Conservation (phyloP, 1,284 basidiomycete species). For the Lentinula novae-zelandiae region DNA sequence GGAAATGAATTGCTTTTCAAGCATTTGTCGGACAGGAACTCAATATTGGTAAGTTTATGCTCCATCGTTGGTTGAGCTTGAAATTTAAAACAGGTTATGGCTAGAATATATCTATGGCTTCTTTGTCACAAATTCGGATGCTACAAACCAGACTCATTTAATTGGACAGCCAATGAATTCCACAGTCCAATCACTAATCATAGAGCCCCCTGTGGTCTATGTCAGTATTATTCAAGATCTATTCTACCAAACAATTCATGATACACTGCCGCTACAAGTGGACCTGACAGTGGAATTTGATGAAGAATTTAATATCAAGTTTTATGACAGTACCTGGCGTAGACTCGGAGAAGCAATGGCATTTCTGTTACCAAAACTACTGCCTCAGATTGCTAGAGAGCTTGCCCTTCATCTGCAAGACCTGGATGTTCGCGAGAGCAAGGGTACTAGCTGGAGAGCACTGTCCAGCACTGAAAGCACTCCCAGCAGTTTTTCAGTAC, state of each 20-base stretch:
- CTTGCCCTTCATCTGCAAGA: neutral
- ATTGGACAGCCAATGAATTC: neutral
- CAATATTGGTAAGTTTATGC: too few relatives aligned
- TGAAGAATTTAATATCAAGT: neutral
- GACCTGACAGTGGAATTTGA: neutral
- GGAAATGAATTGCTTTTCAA: too few relatives aligned
- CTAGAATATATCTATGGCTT: constrained; percentile 7
- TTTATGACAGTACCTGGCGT: neutral
- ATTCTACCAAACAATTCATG: neutral
- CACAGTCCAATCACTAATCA: neutral
- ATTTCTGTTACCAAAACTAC: neutral
- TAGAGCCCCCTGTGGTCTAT: constrained; percentile 1
- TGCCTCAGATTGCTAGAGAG: neutral
- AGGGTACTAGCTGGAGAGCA: neutral
- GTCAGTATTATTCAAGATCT: neutral
- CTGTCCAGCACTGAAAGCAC: too few relatives aligned
- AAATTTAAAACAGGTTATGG: too few relatives aligned
- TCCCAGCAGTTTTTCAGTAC: too few relatives aligned
- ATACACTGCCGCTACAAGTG: neutral
- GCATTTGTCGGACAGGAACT: constrained; percentile 8
- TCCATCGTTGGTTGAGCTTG: too few relatives aligned
- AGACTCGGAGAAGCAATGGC: neutral
- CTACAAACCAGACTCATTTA: constrained; percentile 1
- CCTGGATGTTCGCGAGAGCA: neutral
- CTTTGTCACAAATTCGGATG: neutral